Evolutionary conservation across 1,139 yeast species (phyloP), one percentile per base, ranked within the genome.

Genomic region (Yamadazyma epiphylla): DNA sequence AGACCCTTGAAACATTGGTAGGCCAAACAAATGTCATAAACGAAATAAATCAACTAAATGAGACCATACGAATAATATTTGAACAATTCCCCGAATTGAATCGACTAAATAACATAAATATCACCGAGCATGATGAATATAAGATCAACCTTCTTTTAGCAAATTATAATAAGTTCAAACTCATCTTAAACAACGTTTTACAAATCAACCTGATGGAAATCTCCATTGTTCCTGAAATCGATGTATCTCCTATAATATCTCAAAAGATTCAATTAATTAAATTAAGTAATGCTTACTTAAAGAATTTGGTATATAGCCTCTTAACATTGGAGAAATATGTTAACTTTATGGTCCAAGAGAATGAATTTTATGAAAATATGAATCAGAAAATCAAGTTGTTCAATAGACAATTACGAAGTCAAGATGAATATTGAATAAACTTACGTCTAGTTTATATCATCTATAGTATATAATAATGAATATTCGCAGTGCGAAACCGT

Each of bases 291-390:
- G n/a, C 15, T 21, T 42, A 37, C 27, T 26, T 41, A 29, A 8
- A 9, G 1, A 29, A 26, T 23, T 7, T 37, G 26, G 19, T 41
- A 2, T 26, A 28, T 12, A 36, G 38, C 22, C 19, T 42, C 12
- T 23, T 39, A 5, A 22, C 41, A 5, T 17, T 41, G 5, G 43
- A 43, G 22, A 42, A 36, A 20, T 42, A 29, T 21, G 22, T 39
- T 5, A 15, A 5, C 6, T 25, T 29, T 4, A 22, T 24, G 13
- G 33, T 17, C 16, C 13, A 19, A 5, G 39, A 40, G 21, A 43
- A 43, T 28, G 35, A 40, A 14, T 43, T 32, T 20, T 15, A 26
- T 3, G 22, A n/a, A 7, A 19, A 24, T 6, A 25, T 19, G n/a
- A 28, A 20, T 9, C 16, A 22, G 20, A 17, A 10, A 17, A 7